A percentile compares a stretch with the other conserved stretches of the same genome.
These are phyloP conservation scores for Clonostachys chloroleuca DNA, from an alignment of 2,329 filamentous ascomycete species.

Conservation along the genomic window DNA sequence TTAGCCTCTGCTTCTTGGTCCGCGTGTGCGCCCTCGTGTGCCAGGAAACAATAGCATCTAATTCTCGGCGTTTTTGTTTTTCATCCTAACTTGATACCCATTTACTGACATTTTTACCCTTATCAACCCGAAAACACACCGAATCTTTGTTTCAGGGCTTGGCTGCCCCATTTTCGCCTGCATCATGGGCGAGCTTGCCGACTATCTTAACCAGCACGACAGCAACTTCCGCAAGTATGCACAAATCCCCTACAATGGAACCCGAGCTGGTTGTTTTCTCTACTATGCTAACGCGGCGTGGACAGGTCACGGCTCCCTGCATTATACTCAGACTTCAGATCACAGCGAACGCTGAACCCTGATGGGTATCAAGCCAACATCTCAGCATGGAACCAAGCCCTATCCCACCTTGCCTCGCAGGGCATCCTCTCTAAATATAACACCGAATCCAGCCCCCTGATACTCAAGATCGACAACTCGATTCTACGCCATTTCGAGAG, in stretches of 20 bases:
- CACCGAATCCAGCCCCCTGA: slow-evolving; percentile 38
- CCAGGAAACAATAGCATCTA: background rate
- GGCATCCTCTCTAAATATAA: slow-evolving; percentile 45
- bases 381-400: slow-evolving; percentile 70
- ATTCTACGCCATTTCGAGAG: slow-evolving; percentile 70
- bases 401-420: slow-evolving; percentile 63
- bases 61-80: background rate
- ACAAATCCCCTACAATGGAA: background rate
- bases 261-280: no score
- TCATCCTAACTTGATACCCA: no score
- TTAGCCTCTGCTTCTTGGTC: background rate
- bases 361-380: slow-evolving; percentile 82
- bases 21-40: background rate
- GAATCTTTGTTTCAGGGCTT: background rate
- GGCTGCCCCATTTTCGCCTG: slow-evolving; percentile 8
- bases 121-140: no score
- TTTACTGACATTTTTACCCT: no score
- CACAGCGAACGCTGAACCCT: slow-evolving; percentile 72
- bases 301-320: slow-evolving; percentile 71
- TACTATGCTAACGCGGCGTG: background rate
- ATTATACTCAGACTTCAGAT: slow-evolving; percentile 81
- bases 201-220: slow-evolving; percentile 59
- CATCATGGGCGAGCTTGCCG: slow-evolving; percentile 62
- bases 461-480: slow-evolving; percentile 53
- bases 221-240: slow-evolving; percentile 55